Percentiles rank a stretch among this genome's conserved stretches.
These are phyloP conservation scores for Metschnikowia baotianmanensis DNA, from an alignment of 805 yeast species.

Conservation along the genomic window DNA sequence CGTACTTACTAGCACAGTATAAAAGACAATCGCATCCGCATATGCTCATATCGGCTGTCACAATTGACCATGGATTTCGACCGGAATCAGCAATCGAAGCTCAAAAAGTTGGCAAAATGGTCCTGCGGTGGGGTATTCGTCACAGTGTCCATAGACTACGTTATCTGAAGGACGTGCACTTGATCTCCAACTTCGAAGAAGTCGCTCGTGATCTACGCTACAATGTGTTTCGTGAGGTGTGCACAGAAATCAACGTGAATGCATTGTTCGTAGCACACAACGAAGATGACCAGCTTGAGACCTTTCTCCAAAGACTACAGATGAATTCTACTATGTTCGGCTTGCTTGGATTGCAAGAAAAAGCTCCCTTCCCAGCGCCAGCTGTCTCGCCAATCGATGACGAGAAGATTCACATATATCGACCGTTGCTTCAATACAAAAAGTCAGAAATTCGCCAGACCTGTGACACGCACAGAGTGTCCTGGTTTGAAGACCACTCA, in stretches of 20 bases:
- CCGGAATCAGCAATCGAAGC: conserved; percentile 52
- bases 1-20: conserved; percentile 46
- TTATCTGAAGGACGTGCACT: conserved; percentile 27
- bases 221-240: conserved; percentile 38
- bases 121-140: conserved; percentile 32
- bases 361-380: conserved; percentile 27
- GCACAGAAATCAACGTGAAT: conserved; percentile 31
- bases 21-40: conserved; percentile 25
- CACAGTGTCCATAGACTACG: conserved; percentile 30
- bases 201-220: conserved; percentile 59
- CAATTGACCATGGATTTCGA: conserved; percentile 65
- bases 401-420: conserved; percentile 24
- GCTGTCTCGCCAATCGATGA: conserved; percentile 17
- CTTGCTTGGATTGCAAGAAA: conserved; percentile 49
- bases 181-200: conserved; percentile 49
- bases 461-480: conserved; percentile 39
- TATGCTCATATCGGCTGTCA: conserved; percentile 49
- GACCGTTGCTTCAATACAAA: conserved; percentile 52
- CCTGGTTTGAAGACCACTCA: conserved; percentile 73
- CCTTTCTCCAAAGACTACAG: conserved; percentile 55
- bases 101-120: conserved; percentile 29
- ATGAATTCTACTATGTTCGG: conserved; percentile 49
- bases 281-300: conserved; percentile 69
- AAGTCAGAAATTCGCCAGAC: conserved; percentile 48
- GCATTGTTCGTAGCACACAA: conserved; percentile 66